phyloP scores from a whole-genome alignment of 192 early-diverging fungal genomes.

The Backusella psychrophila region DNA sequence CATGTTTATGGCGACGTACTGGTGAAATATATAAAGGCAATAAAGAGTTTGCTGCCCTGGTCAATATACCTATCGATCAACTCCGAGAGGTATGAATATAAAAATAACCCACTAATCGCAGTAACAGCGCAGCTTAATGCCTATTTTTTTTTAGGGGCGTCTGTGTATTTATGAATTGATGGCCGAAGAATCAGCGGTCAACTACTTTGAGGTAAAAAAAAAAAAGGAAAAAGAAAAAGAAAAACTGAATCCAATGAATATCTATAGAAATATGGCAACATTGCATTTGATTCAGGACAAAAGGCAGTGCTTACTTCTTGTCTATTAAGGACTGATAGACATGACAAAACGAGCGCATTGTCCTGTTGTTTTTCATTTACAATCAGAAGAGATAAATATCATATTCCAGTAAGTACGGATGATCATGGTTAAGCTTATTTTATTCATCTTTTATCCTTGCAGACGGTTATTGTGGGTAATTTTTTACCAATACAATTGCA shows the following conservation, averaged over 20 bases:
- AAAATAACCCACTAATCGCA: constrained; percentile 4
- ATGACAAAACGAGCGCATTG: constrained; percentile 48
- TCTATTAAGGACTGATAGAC: constrained; percentile 64
- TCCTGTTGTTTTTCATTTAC: constrained; percentile 96
- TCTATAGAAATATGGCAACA: constrained; percentile 87
- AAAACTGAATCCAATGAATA: background rate
- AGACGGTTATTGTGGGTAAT: constrained; percentile 66
- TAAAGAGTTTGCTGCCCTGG: constrained; percentile 89
- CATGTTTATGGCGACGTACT: constrained; percentile 94
- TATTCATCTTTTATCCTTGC: background rate
- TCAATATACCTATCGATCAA: constrained; percentile 80
- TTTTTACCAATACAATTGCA: constrained; percentile 60
- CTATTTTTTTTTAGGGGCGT: constrained; percentile 12
- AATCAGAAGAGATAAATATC: constrained; percentile 91
- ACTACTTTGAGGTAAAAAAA: constrained; percentile 86
- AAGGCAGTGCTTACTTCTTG: constrained; percentile 96
- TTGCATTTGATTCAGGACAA: constrained; percentile 94
- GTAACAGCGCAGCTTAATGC: too few species aligned
- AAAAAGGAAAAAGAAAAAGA: background rate
- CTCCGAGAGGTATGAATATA: constrained; percentile 67
- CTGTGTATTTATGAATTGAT: constrained; percentile 73
- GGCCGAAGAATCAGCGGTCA: constrained; percentile 91
- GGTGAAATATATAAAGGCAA: constrained; percentile 97
- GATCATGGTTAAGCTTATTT: background rate
- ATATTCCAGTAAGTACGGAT: constrained; percentile 50